A percentile compares a stretch with the other conserved stretches of the same genome.
Evolutionary conservation across 2,329 filamentous ascomycete species (phyloP).

Genomic region (Phyllosticta ampelicida): DNA sequence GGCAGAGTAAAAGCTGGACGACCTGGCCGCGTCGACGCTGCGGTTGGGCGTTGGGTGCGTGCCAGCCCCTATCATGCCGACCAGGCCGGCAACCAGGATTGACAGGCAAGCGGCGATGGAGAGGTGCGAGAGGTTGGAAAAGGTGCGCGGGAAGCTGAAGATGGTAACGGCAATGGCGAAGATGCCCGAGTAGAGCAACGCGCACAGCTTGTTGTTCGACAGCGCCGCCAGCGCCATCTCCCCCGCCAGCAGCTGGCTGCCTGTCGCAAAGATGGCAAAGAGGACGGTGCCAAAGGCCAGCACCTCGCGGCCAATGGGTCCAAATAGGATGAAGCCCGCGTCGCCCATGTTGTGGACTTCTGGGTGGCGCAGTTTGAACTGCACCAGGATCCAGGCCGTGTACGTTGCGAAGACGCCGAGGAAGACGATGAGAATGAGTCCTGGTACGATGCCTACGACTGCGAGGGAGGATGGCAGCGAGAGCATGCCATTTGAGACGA

Average conservation of each 20-base stretch:
- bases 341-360: slow-evolving; percentile 29
- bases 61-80: slow-evolving; percentile 42
- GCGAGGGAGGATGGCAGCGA: slow-evolving; percentile 42
- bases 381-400: slow-evolving; percentile 38
- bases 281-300: slow-evolving; percentile 36
- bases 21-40: slow-evolving; percentile 27
- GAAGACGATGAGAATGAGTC: slow-evolving; percentile 41
- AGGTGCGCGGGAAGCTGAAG: slow-evolving; percentile 39
- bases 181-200: slow-evolving; percentile 32
- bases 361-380: slow-evolving; percentile 31
- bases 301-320: slow-evolving; percentile 17
- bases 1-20: slow-evolving; percentile 33
- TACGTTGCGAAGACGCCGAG: slow-evolving; percentile 42
- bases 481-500: slow-evolving; percentile 45
- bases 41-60: slow-evolving; percentile 29
- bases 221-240: slow-evolving; percentile 40
- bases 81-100: slow-evolving; percentile 40
- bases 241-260: slow-evolving; percentile 41
- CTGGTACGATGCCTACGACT: slow-evolving; percentile 42
- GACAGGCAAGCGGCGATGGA: slow-evolving; percentile 35
- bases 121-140: slow-evolving; percentile 40
- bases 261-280: slow-evolving; percentile 43
- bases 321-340: slow-evolving; percentile 24
- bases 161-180: slow-evolving; percentile 39
- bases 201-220: slow-evolving; percentile 38